Conservation (phyloP, 1,284 basidiomycete species). For the Ganoderma lucidum region DNA sequence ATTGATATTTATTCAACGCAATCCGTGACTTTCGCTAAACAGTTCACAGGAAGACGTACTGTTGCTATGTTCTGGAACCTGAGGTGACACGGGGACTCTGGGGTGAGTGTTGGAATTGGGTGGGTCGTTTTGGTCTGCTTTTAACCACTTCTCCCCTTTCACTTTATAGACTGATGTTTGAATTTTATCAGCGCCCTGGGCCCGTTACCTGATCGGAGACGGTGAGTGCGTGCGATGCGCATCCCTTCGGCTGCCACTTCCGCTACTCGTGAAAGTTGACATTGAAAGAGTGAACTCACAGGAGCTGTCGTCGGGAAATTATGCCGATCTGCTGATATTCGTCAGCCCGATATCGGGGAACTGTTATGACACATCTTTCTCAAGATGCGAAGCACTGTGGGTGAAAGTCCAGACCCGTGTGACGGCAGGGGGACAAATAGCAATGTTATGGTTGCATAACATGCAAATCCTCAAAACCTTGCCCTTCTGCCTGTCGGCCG, state of each 20-base stretch:
- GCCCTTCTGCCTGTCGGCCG: background rate
- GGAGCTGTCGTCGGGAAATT: background rate
- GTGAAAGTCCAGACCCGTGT: background rate
- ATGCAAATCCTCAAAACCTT: background rate
- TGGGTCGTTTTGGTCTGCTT: background rate
- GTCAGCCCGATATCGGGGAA: background rate
- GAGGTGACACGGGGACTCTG: background rate
- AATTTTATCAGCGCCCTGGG: background rate
- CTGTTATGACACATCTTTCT: background rate
- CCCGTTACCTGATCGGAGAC: background rate
- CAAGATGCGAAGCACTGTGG: background rate
- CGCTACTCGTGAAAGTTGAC: background rate
- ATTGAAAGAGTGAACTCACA: background rate
- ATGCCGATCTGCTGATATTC: background rate
- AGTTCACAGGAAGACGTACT: background rate
- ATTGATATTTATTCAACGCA: background rate
- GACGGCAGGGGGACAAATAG: background rate
- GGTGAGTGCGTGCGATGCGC: background rate
- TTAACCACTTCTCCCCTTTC: background rate
- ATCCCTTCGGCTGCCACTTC: background rate
- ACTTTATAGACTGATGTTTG: background rate
- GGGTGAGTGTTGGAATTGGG: background rate
- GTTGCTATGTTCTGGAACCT: background rate
- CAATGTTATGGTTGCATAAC: background rate
- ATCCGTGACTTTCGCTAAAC: background rate